Base-by-base conservation (phyloP, 371 early-diverging fungal genomes). In the Apophysomyces variabilis region DNA sequence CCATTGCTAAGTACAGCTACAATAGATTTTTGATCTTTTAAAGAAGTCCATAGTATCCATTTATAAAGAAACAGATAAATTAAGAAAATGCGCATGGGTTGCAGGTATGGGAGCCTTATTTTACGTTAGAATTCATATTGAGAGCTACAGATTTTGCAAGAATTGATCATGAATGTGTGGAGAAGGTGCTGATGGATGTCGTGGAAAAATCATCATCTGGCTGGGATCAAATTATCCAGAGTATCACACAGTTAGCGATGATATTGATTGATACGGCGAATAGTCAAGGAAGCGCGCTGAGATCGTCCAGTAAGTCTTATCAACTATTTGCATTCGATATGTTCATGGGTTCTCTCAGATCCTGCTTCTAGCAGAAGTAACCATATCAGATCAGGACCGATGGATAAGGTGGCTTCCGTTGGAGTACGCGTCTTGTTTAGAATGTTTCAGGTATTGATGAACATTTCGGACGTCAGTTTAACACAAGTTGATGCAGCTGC, bases 221-320 rank as follows among this genome's bases (percentile, higher is more conserved):
- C 7, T 77, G 87, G 82, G 89, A 89, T 66, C 88, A 89, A 58
- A 77, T 86, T 4, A 83, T 85, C 9, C 89, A 88, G 38, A 85
- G 85, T 35, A 65, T 87, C 21, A 83, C 83, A 9, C 85, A 85
- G 46, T 71, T 87, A 13, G 82, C 83, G 6, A 72, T 87, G 36
- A 60, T 84, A 9, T 71, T 87, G 12, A 81, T 89, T 64, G 88
- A 89, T 59, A 70, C 80, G 1, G 73, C 80, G 21, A 14, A 72
- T 37, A 46, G 70, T 69, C 73, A 70, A 58, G 60, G 62, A 64
- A 41, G 59, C 62, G 73, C 73, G 61, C 37, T 57, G 44, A 64
- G 37, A 38, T 3, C 66, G 54, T 64, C 18, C 35, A 65, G 64
- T 64, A 45, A n/a, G 36, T 7, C 32, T 26, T 26, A 26, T 26